Percentiles rank a stretch among this genome's conserved stretches.
phyloP scores from a whole-genome alignment of 192 early-diverging fungal species.

The Coemansia sp. region DNA sequence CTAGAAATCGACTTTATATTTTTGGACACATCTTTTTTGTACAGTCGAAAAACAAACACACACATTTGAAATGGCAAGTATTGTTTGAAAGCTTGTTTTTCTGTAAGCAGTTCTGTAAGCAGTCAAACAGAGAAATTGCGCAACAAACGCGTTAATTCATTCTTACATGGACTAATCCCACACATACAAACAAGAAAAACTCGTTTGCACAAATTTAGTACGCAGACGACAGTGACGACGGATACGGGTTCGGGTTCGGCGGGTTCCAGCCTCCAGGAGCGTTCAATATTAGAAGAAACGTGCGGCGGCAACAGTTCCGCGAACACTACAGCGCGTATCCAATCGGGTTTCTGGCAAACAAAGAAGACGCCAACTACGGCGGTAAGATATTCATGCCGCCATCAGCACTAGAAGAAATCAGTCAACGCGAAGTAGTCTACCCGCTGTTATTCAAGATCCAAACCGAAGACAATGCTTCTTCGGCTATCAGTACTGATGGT shows the following conservation, averaged over 20 bases:
- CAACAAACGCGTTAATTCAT: not conserved
- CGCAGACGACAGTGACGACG: constrained; percentile 30
- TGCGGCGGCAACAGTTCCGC: constrained; percentile 32
- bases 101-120: too few species aligned
- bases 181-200: not conserved
- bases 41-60: too few species aligned
- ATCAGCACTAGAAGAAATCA: constrained; percentile 55
- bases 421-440: constrained; percentile 82
- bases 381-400: constrained; percentile 56
- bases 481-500: not conserved
- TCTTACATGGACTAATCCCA: too few species aligned
- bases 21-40: too few species aligned
- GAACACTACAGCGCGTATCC: constrained; percentile 49
- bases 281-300: constrained; percentile 4
- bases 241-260: constrained; percentile 20
- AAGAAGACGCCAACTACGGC: constrained; percentile 46
- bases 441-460: constrained; percentile 90
- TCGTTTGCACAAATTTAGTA: constrained; percentile 9
- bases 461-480: constrained; percentile 51
- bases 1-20: too few species aligned
- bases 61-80: too few species aligned
- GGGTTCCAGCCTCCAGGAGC: constrained; percentile 11
- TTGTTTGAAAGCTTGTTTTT: too few species aligned
- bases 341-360: constrained; percentile 36
- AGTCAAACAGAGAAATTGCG: too few species aligned